Conservation (phyloP, 768 basidiomycete genomes). For the Russula foetens region DNA sequence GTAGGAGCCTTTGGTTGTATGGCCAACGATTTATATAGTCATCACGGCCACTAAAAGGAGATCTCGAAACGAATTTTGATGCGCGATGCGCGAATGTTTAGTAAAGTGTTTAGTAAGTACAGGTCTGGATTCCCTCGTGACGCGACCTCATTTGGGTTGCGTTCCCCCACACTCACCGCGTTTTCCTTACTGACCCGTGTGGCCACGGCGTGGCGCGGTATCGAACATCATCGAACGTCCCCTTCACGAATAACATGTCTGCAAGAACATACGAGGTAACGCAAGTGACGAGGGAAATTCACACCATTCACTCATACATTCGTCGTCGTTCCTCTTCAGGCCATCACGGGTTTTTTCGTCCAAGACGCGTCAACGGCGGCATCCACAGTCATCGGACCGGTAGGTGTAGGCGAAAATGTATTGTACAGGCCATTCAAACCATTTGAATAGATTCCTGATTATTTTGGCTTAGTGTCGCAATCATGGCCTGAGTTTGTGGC, state of each 20-base stretch:
- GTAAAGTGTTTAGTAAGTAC: no score
- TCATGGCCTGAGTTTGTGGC: constrained; percentile 6
- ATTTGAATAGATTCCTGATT: constrained; percentile 5
- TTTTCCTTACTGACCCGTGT: no score
- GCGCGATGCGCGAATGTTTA: no score
- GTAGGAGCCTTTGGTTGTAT: neutral
- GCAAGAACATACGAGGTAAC: constrained; percentile 5
- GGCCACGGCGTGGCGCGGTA: no score
- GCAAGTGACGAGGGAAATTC: neutral
- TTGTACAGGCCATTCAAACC: neutral
- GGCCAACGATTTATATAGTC: neutral
- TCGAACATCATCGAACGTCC: no score
- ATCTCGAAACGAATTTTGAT: no score
- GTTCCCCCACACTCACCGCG: neutral
- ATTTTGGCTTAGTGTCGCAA: constrained; percentile 8
- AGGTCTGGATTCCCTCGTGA: no score
- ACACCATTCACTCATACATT: neutral
- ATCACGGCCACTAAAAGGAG: no score
- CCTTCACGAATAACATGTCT: neutral
- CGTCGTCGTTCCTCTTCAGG: neutral
- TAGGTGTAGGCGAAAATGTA: neutral
- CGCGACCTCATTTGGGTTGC: neutral
- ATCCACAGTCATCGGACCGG: constrained; percentile 3
- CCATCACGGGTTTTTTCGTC: constrained; percentile 11
- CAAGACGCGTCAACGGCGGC: neutral